Conservation (phyloP, 2,329 filamentous ascomycete genomes). For the Pseudogymnoascus sp. region DNA sequence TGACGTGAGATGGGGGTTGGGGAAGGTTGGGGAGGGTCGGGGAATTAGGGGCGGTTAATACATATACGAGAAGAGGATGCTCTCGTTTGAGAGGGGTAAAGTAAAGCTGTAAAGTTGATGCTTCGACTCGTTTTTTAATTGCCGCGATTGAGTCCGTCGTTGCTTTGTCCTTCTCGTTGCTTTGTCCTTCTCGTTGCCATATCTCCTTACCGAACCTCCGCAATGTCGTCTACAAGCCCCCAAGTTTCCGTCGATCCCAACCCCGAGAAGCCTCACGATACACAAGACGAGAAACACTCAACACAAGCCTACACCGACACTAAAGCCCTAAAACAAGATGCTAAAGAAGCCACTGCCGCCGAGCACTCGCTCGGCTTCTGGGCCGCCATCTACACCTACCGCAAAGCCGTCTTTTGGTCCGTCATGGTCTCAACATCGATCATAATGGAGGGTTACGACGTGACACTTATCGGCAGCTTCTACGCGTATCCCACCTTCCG, state of each 20-base stretch:
- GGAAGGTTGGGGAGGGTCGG: too few species aligned
- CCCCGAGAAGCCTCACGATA: background rate
- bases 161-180: background rate
- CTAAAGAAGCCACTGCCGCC: background rate
- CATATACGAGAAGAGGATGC: background rate
- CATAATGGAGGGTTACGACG: slow-evolving; percentile 33
- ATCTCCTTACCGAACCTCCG: background rate
- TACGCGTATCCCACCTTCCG: slow-evolving; percentile 25
- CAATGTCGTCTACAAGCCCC: background rate
- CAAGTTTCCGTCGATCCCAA: background rate
- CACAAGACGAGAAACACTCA: background rate
- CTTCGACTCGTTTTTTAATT: background rate
- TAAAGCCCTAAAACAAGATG: slow-evolving; percentile 3
- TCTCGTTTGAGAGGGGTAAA: background rate
- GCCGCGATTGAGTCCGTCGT: background rate
- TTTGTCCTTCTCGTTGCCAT: background rate
- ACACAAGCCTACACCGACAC: background rate
- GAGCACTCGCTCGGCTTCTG: slow-evolving; percentile 41
- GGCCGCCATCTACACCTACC: slow-evolving; percentile 41
- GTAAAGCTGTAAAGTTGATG: background rate
- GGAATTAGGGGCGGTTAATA: background rate
- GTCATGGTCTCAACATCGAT: slow-evolving; percentile 30
- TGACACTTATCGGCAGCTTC: slow-evolving; percentile 28
- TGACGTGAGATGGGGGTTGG: too few species aligned
- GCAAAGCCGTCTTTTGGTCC: slow-evolving; percentile 36